These are phyloP conservation scores for Fraxinus greggii DNA, from an alignment of 305 asterid genomes.

Conservation along the genomic window DNA sequence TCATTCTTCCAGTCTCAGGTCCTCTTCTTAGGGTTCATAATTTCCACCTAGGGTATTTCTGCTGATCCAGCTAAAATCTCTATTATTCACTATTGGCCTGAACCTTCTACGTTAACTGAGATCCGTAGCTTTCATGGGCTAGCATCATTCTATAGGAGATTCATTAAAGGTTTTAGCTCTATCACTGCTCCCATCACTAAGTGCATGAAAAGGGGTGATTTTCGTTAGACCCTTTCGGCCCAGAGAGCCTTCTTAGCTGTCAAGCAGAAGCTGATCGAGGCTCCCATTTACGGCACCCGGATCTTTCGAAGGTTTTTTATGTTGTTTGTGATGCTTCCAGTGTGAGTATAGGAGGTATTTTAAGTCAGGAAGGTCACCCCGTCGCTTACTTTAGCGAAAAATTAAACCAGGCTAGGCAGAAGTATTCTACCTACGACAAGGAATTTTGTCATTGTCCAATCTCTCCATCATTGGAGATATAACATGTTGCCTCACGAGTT, in stretches of 20 bases:
- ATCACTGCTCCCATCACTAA: too few relatives aligned
- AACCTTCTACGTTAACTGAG: not conserved
- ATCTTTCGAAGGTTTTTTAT: not conserved
- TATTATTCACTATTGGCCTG: not conserved
- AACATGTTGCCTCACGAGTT: not conserved
- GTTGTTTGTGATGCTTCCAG: not conserved
- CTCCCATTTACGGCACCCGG: not conserved
- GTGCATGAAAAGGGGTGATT: too few relatives aligned
- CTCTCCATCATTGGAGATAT: not conserved
- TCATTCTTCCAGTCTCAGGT: too few relatives aligned
- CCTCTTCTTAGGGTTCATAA: too few relatives aligned
- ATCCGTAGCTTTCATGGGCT: not conserved
- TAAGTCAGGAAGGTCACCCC: too few relatives aligned
- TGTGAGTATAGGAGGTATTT: too few relatives aligned
- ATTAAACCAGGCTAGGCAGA: not conserved
- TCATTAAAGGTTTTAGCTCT: not conserved
- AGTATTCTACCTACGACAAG: too few relatives aligned
- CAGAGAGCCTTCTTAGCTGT: not conserved
- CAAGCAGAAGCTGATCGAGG: not conserved
- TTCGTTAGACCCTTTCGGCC: too few relatives aligned
- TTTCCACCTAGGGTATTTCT: too few relatives aligned
- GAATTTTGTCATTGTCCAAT: not conserved
- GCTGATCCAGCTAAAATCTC: too few relatives aligned
- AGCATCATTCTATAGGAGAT: not conserved
- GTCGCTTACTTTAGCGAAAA: not conserved